Conservation (phyloP, 2,329 filamentous ascomycete genomes). For the Endocalyx cinctus region DNA sequence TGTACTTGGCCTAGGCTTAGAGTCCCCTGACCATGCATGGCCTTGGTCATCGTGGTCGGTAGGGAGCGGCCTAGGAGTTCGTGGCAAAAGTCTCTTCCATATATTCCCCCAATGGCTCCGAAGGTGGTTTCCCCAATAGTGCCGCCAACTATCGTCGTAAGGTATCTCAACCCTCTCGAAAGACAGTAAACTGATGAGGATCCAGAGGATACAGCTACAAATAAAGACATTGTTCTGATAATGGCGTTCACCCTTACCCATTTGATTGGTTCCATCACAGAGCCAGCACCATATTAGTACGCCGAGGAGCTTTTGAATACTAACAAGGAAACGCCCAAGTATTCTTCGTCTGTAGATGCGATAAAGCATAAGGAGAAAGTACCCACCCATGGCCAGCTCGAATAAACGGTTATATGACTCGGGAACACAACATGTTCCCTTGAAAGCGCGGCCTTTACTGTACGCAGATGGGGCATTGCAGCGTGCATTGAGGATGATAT, state of each 20-base stretch:
- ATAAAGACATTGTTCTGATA: constrained; percentile 28
- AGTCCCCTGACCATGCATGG: no score
- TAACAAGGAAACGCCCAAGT: no score
- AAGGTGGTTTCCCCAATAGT: no score
- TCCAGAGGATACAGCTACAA: constrained; percentile 19
- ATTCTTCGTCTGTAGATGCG: no score
- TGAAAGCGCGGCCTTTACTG: constrained; percentile 37
- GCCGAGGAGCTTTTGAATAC: constrained; percentile 10
- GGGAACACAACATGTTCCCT: constrained; percentile 48
- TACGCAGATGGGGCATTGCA: constrained; percentile 44
- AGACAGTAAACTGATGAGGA: constrained; percentile 18
- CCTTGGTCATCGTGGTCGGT: background rate
- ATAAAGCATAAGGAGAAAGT: constrained; percentile 2
- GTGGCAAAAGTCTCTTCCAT: background rate
- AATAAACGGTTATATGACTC: constrained; percentile 34
- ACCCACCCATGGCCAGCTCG: constrained; percentile 29
- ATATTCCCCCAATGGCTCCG: no score
- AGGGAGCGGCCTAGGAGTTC: background rate
- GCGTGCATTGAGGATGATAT: constrained; percentile 49
- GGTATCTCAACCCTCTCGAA: constrained; percentile 4
- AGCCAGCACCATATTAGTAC: constrained; percentile 41
- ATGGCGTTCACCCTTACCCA: constrained; percentile 47
- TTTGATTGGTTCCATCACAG: constrained; percentile 49
- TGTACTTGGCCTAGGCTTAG: constrained; percentile 9
- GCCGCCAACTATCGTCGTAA: no score